These are phyloP conservation scores for Dendrostoma leiphaemia DNA, from an alignment of 2,329 filamentous ascomycete species.

Conservation along the genomic window DNA sequence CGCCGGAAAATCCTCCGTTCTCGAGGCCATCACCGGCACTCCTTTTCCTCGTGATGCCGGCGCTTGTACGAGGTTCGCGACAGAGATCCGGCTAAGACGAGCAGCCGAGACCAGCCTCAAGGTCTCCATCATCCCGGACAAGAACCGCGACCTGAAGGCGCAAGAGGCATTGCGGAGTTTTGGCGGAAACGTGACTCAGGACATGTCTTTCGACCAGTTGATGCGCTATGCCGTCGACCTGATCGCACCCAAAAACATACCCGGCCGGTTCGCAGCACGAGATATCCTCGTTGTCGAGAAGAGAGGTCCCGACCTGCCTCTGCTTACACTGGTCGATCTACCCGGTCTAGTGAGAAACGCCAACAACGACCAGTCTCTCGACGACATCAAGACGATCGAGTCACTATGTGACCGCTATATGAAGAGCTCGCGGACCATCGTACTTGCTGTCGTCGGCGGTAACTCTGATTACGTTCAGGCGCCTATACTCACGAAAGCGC, in stretches of 20 bases:
- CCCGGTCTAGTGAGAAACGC: slow-evolving; percentile 56
- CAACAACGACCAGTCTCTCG: slow-evolving; percentile 50
- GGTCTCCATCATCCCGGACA: slow-evolving; percentile 56
- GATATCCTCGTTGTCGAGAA: slow-evolving; percentile 60
- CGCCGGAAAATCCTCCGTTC: slow-evolving; percentile 61
- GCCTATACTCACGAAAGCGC: slow-evolving; percentile 49
- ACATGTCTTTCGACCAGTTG: slow-evolving; percentile 47
- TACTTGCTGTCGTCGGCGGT: slow-evolving; percentile 53
- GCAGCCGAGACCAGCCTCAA: slow-evolving; percentile 42
- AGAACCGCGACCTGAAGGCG: slow-evolving; percentile 42
- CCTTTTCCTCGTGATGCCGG: slow-evolving; percentile 59
- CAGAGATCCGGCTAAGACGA: slow-evolving; percentile 55
- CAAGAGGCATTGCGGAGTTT: slow-evolving; percentile 46
- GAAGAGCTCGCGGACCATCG: slow-evolving; percentile 54
- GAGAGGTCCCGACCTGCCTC: slow-evolving; percentile 55
- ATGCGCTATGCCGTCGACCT: slow-evolving; percentile 50
- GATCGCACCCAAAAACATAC: slow-evolving; percentile 48
- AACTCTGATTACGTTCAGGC: slow-evolving; percentile 55
- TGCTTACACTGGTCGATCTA: slow-evolving; percentile 61
- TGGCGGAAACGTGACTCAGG: slow-evolving; percentile 43
- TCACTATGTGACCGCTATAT: slow-evolving; percentile 52
- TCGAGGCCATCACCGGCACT: slow-evolving; percentile 62
- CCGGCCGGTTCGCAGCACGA: slow-evolving; percentile 48
- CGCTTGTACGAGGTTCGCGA: slow-evolving; percentile 61
- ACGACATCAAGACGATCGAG: slow-evolving; percentile 53